Evolutionary conservation across 2,329 filamentous ascomycete genomes (phyloP).

Genomic region (Neonectria coccinea): DNA sequence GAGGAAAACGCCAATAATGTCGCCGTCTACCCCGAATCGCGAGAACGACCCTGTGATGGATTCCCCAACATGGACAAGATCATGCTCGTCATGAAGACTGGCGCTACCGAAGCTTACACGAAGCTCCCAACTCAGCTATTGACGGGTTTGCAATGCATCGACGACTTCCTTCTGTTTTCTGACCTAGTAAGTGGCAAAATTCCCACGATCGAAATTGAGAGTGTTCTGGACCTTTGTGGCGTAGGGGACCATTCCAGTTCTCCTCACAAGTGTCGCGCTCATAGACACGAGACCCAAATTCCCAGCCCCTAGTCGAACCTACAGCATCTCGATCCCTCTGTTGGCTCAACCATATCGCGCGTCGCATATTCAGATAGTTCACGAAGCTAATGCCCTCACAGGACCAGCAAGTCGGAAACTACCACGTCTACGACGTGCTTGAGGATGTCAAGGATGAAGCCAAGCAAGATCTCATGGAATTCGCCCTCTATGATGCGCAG

Average conservation of each 20-base stretch:
- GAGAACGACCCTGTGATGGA: conserved; percentile 49
- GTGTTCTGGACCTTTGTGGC: conserved; percentile 11
- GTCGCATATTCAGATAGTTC: not conserved
- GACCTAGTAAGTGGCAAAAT: conserved; percentile 57
- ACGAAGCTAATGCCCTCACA: conserved; percentile 38
- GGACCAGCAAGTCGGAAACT: conserved; percentile 63
- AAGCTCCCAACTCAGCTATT: conserved; percentile 67
- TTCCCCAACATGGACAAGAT: conserved; percentile 59
- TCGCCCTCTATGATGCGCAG: conserved; percentile 60
- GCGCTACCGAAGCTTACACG: conserved; percentile 66
- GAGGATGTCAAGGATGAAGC: conserved; percentile 52
- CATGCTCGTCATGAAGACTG: conserved; percentile 69
- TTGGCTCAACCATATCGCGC: not conserved
- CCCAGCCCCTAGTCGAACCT: not conserved
- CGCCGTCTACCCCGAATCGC: conserved; percentile 26
- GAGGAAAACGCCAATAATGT: not conserved
- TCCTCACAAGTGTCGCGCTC: not conserved
- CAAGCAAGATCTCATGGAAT: conserved; percentile 56
- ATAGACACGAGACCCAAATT: not conserved
- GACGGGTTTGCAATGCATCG: conserved; percentile 65
- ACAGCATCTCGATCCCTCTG: not conserved
- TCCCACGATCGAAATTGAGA: not conserved
- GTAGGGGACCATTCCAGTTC: conserved; percentile 19
- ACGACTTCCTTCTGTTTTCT: conserved; percentile 68
- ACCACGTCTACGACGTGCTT: conserved; percentile 57